Evolutionary conservation across 1,284 basidiomycete genomes (phyloP), one percentile per base, ranked within the genome.

Genomic region (Leccinum huronense): DNA sequence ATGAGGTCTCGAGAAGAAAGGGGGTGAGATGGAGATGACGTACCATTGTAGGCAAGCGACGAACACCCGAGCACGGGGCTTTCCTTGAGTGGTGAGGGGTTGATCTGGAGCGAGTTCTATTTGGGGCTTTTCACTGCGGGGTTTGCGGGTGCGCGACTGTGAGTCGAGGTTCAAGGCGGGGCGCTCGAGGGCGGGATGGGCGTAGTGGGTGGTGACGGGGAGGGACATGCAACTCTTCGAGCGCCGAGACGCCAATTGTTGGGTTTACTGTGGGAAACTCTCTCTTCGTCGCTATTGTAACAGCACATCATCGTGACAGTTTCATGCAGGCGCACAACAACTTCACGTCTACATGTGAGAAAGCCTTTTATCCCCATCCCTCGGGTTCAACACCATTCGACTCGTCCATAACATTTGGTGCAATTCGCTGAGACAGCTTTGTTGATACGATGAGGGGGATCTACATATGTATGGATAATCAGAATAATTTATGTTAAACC

Each of bases 11-110:
- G 5, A 36, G 61, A 62, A 65, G 60, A 48, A 60, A 33, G 27
- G 5, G 2, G 5, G 2, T 6, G 9, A 27, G 7, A 63, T 16
- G 38, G 11, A 56, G 10, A 40, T 1, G 42, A 77, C 82, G 58
- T 65, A 89, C 90, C 89, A 91, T 76, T 90, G 90, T 14, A 86
- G 56, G 73, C 89, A 91, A 40, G 90, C 89, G 45, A 91, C 87
- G 69, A 86, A 91, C n/a, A 91, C 90, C 57, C 90, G 81, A 31
- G 85, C 83, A 19, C 89, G 82, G 30, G 83, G 86, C 69, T 84
- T 89, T 13, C 89, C 89, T 73, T 91, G 88, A 0, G 88, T 89
- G 3, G 89, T 91, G 48, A 87, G 83, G 14, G 89, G 90, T 69
- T 91, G 89, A 70, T 88, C 86, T 10, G 86, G 80, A 2, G 87